Base-by-base conservation (phyloP, 1,284 basidiomycete genomes). In the Boletus calvinii region DNA sequence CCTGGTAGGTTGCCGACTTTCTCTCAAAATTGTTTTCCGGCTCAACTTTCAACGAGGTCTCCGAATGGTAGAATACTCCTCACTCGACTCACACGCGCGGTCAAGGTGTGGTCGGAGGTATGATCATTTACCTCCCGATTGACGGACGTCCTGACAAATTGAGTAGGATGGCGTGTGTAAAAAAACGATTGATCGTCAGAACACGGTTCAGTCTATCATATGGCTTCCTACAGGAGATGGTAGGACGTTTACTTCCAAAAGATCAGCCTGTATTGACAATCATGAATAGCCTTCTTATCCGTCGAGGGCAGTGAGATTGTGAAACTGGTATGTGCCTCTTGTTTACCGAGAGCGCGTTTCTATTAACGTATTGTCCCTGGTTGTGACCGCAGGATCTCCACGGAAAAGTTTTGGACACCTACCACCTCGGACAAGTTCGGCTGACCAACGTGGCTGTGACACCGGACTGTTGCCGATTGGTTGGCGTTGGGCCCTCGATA, bases 71-170 rank as follows among this genome's bases (percentile, higher is more conserved):
- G 74, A 50, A 66, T 76, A 43, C 69, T 90, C 8, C 69, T 90
- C 29, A 88, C 86, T 11, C 86, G 85, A 65, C 76, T 87, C 55
- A 75, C 73, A 46, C 78, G 83, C 53, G 81, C 80, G 12, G 76
- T 90, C 55, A 90, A 89, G 68, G 73, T 90, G 40, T 90, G 87
- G 87, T 82, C 80, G 9, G 79, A 83, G 72, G 85, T 86, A 58
- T 32, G 59, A 46, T 46, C 50, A 49, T 77, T 67, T 46, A 45
- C 42, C n/a, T 49, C 38, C 32, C 6, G 29, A 36, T 47, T 46
- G 37, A 55, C 45, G 39, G 48, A 26, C 20, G 39, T 37, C 46
- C 42, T 61, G 51, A 60, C 45, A 46, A 37, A 54, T 49, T 34
- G 42, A 34, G 43, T 59, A 88, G 85, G 81, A 86, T 51, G 86